Conservation (phyloP, 768 basidiomycete species). For the Tricholomella constricta region DNA sequence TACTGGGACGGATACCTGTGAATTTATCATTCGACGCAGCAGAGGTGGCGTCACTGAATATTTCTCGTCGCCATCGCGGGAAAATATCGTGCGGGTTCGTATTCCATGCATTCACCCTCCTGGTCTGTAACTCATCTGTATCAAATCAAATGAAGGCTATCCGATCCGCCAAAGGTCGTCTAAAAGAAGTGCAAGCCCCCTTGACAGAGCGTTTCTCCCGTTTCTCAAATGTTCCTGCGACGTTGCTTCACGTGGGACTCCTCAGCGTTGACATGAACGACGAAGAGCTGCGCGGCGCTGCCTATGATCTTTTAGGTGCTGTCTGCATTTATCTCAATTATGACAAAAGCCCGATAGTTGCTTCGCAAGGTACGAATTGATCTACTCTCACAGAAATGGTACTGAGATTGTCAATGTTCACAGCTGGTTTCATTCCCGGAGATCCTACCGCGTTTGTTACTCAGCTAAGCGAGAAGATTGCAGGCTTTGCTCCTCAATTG, state of each 20-base stretch:
- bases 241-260: conserved; percentile 84
- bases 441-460: conserved; percentile 63
- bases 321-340: conserved; percentile 79
- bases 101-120: background rate
- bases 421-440: conserved; percentile 73
- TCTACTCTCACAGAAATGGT: background rate
- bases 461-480: conserved; percentile 69
- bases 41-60: conserved; percentile 73
- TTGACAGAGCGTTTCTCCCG: conserved; percentile 69
- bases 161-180: conserved; percentile 70
- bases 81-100: conserved; percentile 71
- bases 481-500: conserved; percentile 74
- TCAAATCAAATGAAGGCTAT: conserved; percentile 58
- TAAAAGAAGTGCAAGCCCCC: conserved; percentile 55
- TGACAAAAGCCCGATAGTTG: conserved; percentile 70
- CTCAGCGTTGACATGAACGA: conserved; percentile 74
- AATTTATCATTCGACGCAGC: conserved; percentile 80
- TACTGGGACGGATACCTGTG: conserved; percentile 69
- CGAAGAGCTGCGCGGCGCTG: conserved; percentile 75
- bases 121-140: conserved; percentile 2
- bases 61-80: conserved; percentile 71
- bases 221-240: conserved; percentile 83
- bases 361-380: conserved; percentile 58
- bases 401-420: conserved; percentile 2
- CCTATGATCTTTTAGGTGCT: conserved; percentile 77